phyloP scores from a whole-genome alignment of 306 rosid species.

The Cucumis hystrix region DNA sequence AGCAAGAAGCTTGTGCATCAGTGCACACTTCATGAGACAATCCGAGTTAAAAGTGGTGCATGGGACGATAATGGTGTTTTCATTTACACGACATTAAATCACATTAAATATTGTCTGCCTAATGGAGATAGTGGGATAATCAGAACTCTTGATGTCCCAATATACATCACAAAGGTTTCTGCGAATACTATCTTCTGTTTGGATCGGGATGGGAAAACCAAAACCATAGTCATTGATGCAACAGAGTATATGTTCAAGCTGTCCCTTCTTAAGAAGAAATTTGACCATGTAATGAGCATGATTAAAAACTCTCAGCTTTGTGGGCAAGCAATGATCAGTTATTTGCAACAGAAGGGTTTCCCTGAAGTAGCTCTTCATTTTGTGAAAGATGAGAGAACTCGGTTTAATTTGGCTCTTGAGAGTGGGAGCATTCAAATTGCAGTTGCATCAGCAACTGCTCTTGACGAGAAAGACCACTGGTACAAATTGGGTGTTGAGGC shows the following conservation, averaged over 20 bases:
- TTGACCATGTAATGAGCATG: slow-evolving; percentile 86
- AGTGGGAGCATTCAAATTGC: slow-evolving; percentile 94
- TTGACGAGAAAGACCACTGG: slow-evolving; percentile 95
- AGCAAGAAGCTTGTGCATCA: slow-evolving; percentile 83
- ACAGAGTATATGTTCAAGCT: slow-evolving; percentile 82
- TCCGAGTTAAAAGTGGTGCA: slow-evolving; percentile 89
- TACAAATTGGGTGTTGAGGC: slow-evolving; percentile 85
- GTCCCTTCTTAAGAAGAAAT: slow-evolving; percentile 59
- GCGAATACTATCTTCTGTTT: slow-evolving; percentile 68
- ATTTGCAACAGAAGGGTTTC: slow-evolving; percentile 89
- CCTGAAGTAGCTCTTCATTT: slow-evolving; percentile 97
- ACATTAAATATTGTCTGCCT: slow-evolving; percentile 81
- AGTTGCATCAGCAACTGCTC: slow-evolving; percentile 83
- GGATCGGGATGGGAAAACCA: slow-evolving; percentile 88
- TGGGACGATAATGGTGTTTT: slow-evolving; percentile 97
- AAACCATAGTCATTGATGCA: slow-evolving; percentile 57
- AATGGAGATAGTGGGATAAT: slow-evolving; percentile 92
- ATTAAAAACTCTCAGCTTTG: slow-evolving; percentile 85
- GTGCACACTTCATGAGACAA: slow-evolving; percentile 91
- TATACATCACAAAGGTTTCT: slow-evolving; percentile 75
- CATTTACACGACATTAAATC: slow-evolving; percentile 80
- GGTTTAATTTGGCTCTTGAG: slow-evolving; percentile 85
- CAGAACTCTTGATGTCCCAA: slow-evolving; percentile 75
- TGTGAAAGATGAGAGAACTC: slow-evolving; percentile 81
- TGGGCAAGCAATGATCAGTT: slow-evolving; percentile 90